These are phyloP conservation scores for Pseudogymnoascus sp. DNA, from an alignment of 2,329 filamentous ascomycete species.

Conservation along the genomic window DNA sequence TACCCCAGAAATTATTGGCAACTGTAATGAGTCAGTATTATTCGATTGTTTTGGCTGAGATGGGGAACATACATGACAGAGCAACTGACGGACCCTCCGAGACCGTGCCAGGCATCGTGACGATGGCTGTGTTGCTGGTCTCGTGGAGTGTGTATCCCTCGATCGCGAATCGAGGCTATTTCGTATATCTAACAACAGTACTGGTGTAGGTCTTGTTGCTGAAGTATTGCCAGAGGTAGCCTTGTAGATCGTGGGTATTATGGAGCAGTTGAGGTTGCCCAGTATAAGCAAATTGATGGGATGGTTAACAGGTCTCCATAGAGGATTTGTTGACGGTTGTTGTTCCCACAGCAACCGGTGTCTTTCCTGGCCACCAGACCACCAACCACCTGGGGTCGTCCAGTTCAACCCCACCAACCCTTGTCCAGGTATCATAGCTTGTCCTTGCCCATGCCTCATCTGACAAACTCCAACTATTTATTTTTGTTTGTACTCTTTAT, in stretches of 20 bases:
- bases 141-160: background rate
- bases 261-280: background rate
- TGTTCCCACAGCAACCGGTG: conserved; percentile 2
- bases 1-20: conserved; percentile 95
- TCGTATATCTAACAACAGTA: background rate
- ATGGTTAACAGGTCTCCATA: background rate
- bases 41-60: background rate
- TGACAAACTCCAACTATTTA: background rate
- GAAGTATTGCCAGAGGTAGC: background rate
- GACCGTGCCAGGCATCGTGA: conserved; percentile 24
- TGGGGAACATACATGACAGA: conserved; percentile 25
- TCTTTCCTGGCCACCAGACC: background rate
- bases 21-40: conserved; percentile 47
- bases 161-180: background rate
- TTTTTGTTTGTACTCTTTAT: background rate
- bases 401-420: background rate
- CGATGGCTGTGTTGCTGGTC: conserved; percentile 5
- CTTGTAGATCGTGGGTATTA: background rate
- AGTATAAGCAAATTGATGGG: background rate
- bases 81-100: conserved; percentile 29
- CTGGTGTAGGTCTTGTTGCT: background rate
- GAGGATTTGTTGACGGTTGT: conserved; percentile 5
- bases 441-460: background rate
- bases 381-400: background rate
- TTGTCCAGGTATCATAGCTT: background rate